Evolutionary conservation across 805 yeast genomes (phyloP).

Genomic region (Clavispora santaluciae): DNA sequence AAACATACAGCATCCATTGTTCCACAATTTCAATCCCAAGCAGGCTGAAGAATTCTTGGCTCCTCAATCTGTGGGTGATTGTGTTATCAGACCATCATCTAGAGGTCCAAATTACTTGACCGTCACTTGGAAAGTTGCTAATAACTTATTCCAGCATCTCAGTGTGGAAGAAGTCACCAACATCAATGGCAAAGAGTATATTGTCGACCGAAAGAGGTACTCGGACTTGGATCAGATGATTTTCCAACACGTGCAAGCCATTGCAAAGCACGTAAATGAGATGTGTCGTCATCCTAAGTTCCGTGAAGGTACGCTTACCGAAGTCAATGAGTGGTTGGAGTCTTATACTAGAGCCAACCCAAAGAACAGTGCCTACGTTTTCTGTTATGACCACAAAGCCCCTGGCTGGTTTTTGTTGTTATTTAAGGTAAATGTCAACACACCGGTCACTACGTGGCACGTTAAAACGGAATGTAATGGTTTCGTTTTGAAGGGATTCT

Average conservation of each 20-base stretch:
- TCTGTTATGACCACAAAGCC: slow-evolving; percentile 80
- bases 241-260: slow-evolving; percentile 78
- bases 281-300: slow-evolving; percentile 86
- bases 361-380: slow-evolving; percentile 82
- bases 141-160: slow-evolving; percentile 84
- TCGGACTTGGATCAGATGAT: slow-evolving; percentile 91
- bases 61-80: slow-evolving; percentile 82
- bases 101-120: slow-evolving; percentile 84
- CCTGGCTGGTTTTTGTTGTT: slow-evolving; percentile 93
- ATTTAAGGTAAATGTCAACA: slow-evolving; percentile 72
- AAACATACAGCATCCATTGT: slow-evolving; percentile 86
- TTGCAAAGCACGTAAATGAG: slow-evolving; percentile 77
- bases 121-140: slow-evolving; percentile 94
- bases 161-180: slow-evolving; percentile 75
- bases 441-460: slow-evolving; percentile 77
- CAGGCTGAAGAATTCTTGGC: slow-evolving; percentile 95
- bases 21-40: slow-evolving; percentile 70
- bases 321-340: slow-evolving; percentile 81
- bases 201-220: slow-evolving; percentile 68
- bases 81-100: slow-evolving; percentile 92
- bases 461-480: slow-evolving; percentile 90
- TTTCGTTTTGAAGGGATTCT: slow-evolving; percentile 68
- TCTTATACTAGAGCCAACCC: slow-evolving; percentile 90
- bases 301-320: slow-evolving; percentile 71
- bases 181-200: slow-evolving; percentile 51